Base-by-base conservation (phyloP, 2,329 filamentous ascomycete genomes). In the Karstenula rhodostoma region DNA sequence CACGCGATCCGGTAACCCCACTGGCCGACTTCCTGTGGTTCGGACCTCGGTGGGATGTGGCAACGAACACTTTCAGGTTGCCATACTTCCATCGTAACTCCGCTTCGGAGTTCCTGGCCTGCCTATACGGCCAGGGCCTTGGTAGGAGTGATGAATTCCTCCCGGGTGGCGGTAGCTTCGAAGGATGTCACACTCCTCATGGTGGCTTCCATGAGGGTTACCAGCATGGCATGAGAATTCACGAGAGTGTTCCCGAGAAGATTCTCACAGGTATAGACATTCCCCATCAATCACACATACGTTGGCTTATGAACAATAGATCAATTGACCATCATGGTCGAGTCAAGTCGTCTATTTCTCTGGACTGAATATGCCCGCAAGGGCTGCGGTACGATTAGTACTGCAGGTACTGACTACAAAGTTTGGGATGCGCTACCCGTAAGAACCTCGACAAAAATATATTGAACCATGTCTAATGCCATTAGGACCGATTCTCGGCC, bases 141-240 rank as follows among this genome's bases (percentile, higher is more conserved):
- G 75, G 76, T n/a, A 67, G 76, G 32, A 76, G 78, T 17, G 80
- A 83, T 50, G 78, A 83, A 59, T 80, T 85, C 42, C 65, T 67
- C 52, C 76, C 76, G 6, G 76, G 76, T 25, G 76, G 76, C 46
- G 76, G 75, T 25, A 75, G 71, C 27, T 78, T 76, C 51, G 77
- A 78, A 46, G 73, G 75, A 4, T 66, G 72, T n/a, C 74, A 77
- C 57, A 77, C 74, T 19, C 77, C 77, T 5, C 77, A 78, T 52
- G 77, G 77, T 37, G 75, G 75, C 1, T 81, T 81, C 53, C 78
- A 77, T 53, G 79, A 81, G 32, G 80, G 76, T 5, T 83, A 82
- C 64, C 78, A 81, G 49, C 74, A 78, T 60, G 81, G 82, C 59
- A 81, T 81, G 77, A 73, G 76, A 52, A 74, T 80, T 3, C 80